These are phyloP conservation scores for Calocybe gangraenosa DNA, from an alignment of 768 basidiomycete species.

Conservation along the genomic window DNA sequence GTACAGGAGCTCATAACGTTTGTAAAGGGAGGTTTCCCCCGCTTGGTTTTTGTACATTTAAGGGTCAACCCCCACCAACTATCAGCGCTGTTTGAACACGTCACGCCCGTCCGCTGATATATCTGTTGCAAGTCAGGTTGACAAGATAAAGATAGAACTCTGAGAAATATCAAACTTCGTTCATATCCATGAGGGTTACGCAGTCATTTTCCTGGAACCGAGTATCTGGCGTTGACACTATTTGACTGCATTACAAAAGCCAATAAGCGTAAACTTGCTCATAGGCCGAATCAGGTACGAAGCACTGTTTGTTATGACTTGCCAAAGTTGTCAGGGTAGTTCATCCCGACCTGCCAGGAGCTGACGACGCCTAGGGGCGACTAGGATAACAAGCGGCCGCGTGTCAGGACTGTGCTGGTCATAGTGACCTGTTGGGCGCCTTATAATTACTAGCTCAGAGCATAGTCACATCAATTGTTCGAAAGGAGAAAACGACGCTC, in stretches of 20 bases:
- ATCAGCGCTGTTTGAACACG: slow-evolving; percentile 13
- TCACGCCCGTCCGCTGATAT: slow-evolving; percentile 7
- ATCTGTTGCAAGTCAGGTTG: slow-evolving; percentile 5
- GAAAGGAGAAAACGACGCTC: too few relatives aligned
- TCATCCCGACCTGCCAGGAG: background rate
- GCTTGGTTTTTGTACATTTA: slow-evolving; percentile 2
- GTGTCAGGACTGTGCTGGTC: too few relatives aligned
- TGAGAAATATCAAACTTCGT: background rate
- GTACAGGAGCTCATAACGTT: slow-evolving; percentile 19
- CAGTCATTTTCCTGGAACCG: too few relatives aligned
- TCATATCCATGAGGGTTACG: background rate
- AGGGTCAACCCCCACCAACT: slow-evolving; percentile 1
- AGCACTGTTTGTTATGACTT: background rate
- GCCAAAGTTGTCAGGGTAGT: background rate
- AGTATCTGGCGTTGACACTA: too few relatives aligned
- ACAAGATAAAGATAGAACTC: background rate
- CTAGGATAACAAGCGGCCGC: too few relatives aligned
- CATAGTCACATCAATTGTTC: too few relatives aligned
- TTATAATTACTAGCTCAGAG: too few relatives aligned
- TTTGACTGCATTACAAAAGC: too few relatives aligned
- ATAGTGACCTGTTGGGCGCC: too few relatives aligned
- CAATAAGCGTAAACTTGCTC: too few relatives aligned
- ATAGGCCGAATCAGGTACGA: background rate
- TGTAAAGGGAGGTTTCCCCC: background rate
- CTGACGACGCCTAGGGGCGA: too few relatives aligned